Evolutionary conservation across 805 yeast species (phyloP), one percentile per base, ranked within the genome.

Genomic region (Monosporozyma yasuniensis): DNA sequence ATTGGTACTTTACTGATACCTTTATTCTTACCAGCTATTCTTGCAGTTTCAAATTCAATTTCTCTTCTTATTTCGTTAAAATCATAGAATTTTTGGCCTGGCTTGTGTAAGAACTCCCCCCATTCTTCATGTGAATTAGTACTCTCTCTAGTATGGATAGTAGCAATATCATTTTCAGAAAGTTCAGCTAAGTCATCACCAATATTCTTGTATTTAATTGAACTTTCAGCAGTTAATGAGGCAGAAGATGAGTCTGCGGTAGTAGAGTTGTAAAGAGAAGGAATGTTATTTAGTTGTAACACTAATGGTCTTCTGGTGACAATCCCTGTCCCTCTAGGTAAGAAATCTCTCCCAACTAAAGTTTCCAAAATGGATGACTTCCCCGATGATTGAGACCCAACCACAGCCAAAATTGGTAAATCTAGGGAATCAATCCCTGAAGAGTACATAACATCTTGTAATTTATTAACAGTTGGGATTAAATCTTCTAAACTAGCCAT

Each of bases 401-500:
- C 95, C 22, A 93, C 97, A 2, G 96, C 96, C 56, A 93, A 79
- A 52, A 90, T 79, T 2, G 99, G 99, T 51, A 93, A 74, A 70
- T 93, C 99, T 9, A 74, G 84, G 7, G 93, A 78, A 42, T 91
- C 93, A 30, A 88, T 88, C 25, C 97, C 98, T 37, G 93, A 79
- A n/a, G 96, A 95, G 46, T 96, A 95, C 70, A 93, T 81, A n/a
- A 96, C 98, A 69, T 91, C 97, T 71, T 90, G 93, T 52, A 87
- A 78, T 67, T 86, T 87, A 72, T 89, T 89, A 60, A 88, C 91
- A 14, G 95, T 84, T 48, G 87, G 85, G 60, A 89, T 89, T 57
- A 72, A 58, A 55, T 72, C 75, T 56, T 71, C 74, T 46, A 66
- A 55, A 47, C 63, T 61, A 8, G 68, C 61, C 70, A 64, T 66